A percentile compares a stretch with the other conserved stretches of the same genome.
Evolutionary conservation across 495 filamentous ascomycete genomes (phyloP).

Genomic region (Xylaria cubensis): DNA sequence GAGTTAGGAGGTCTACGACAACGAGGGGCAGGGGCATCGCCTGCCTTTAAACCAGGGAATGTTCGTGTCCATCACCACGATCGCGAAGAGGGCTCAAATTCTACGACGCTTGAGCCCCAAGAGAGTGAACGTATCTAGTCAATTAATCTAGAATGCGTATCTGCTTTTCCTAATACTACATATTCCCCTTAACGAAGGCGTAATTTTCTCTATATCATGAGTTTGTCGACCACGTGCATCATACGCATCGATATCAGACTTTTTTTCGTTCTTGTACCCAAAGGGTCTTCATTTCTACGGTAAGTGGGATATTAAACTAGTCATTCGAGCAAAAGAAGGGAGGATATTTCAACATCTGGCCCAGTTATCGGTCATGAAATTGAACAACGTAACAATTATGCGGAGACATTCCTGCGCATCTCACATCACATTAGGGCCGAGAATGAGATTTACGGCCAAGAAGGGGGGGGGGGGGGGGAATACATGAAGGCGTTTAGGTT

Average conservation of each 20-base stretch:
- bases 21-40: slow-evolving; percentile 21
- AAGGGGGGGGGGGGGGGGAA: too few species aligned
- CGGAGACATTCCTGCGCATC: neutral
- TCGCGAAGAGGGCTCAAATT: slow-evolving; percentile 31
- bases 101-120: slow-evolving; percentile 3
- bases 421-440: neutral
- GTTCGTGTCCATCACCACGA: slow-evolving; percentile 21
- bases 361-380: neutral
- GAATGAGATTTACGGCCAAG: neutral
- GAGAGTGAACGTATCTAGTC: slow-evolving; percentile 15
- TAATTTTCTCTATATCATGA: neutral
- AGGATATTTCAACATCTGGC: neutral
- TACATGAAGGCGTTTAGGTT: slow-evolving; percentile 6
- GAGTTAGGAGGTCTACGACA: slow-evolving; percentile 36
- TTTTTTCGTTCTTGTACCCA: neutral
- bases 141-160: neutral
- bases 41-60: slow-evolving; percentile 25
- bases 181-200: neutral
- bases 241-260: neutral
- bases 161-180: neutral
- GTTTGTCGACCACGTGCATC: neutral
- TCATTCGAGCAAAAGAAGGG: neutral
- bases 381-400: neutral
- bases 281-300: neutral
- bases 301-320: neutral